Base-by-base conservation (phyloP, 495 filamentous ascomycete genomes). In the Glarea lozoyensis region DNA sequence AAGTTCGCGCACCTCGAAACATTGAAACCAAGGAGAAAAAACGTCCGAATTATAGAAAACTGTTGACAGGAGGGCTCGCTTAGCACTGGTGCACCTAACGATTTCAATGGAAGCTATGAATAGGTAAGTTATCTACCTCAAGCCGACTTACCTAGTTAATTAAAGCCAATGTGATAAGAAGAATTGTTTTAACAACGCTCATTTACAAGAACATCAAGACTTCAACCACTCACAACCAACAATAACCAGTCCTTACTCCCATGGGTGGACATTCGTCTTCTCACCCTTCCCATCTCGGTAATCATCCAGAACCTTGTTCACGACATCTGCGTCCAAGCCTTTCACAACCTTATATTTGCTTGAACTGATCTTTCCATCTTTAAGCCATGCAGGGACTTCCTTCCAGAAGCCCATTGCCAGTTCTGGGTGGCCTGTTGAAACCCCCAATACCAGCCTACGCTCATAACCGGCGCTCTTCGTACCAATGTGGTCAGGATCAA, bases 281-380 rank as follows among this genome's bases (percentile, higher is more conserved):
- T 6, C 16, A 10, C 6, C 32, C 38, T 41, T 41, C 21, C 38
- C 38, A 16, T 41, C 38, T 24, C 24, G 38, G 17, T 41, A 41
- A 25, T n/a, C 16, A 41, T 41, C 38, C 38, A 41, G 38, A 30
- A 24, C 38, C 38, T 41, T 30, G 38, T 41, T 41, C 15, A 41
- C 30, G n/a, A n/a, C 24, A 27, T 41, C 21, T 11, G 21, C 38
- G 24, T 41, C 38, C 24, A 41, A 30, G 16, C 38, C 24, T 30
- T 41, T 30, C 21, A 41, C 24, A 41, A 41, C 38, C 20, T 30
- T 41, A 30, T 11, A 41, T 11, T 41, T 41, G 21, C 38, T 30
- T 27, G 38, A 24, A 20, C 16, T 41, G 16, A 41, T 30, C 38
- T 41, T 41, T n/a, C 38, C 38, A 25, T 41, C 21, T 27, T 15